Base-by-base conservation (phyloP, 225 moss, liverwort and hornwort genomes). In the Climacium dendroides region DNA sequence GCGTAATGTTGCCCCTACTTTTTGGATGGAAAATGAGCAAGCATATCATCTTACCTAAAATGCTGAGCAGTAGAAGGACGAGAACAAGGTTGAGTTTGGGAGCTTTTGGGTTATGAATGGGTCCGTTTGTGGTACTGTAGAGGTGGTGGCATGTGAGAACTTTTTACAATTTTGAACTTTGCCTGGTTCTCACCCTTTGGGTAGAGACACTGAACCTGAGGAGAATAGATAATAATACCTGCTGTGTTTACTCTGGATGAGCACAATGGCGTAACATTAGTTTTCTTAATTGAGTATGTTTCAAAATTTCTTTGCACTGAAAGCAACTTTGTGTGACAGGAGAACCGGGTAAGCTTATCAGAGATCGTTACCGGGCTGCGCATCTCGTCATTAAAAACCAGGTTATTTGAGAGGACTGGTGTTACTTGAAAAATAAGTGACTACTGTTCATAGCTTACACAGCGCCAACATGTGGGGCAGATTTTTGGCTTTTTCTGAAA, bases 321-420 rank as follows among this genome's bases (percentile, higher is more conserved):
- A 57, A 59, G 48, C 32, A 79, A 81, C 52, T n/a, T 70, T 80
- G 52, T 86, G 86, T 80, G 83, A 77, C 94, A 98, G 98, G 98
- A 61, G 91, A 94, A 78, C 98, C 98, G 57, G 97, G 97, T 78
- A 96, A 92, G 88, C 94, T 99, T 55, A 99, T 99, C 87, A 90
- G 98, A 82, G 97, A 99, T 22, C 93, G 98, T 78, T 99, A 99
- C 89, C 92, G 96, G 37, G 95, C 97, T 61, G 96, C 98, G 30
- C 93, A 96, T 90, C 89, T 91, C 80, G 98, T 99, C 77, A 91
- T 96, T 12, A 95, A 95, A 87, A 94, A 90, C 79, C 94, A 96
- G 96, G 98, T 94, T 29, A 81, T 88, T 78, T 75, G 78, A 85
- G 59, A 83, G 41, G 54, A 52, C 43, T 60, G 50, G 48, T 77